Evolutionary conservation across 768 basidiomycete genomes (phyloP).

Genomic region (Cubamyces lactineus): DNA sequence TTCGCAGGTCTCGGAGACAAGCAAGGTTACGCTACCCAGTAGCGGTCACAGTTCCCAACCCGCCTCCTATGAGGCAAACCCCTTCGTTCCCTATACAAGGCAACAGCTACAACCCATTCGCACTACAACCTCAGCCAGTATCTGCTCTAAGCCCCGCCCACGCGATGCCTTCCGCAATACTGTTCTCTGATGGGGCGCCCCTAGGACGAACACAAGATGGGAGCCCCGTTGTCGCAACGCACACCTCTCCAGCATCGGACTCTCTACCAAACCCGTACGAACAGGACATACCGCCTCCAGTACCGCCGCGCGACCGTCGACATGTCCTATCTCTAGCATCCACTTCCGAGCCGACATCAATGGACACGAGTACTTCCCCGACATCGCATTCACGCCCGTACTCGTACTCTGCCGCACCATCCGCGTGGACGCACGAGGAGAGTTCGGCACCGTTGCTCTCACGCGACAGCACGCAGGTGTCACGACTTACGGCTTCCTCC

Average conservation of each 20-base stretch:
- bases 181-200: neutral
- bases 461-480: conserved; percentile 21
- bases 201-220: neutral
- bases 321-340: neutral
- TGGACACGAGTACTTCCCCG: conserved; percentile 3
- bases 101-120: neutral
- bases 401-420: conserved; percentile 14
- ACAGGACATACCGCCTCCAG: conserved; percentile 15
- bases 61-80: conserved; percentile 7
- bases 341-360: neutral
- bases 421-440: conserved; percentile 22
- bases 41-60: neutral
- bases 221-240: conserved; percentile 1
- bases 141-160: neutral
- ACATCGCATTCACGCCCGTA: conserved; percentile 1
- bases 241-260: neutral
- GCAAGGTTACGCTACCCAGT: neutral
- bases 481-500: conserved; percentile 16
- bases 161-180: neutral
- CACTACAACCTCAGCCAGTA: neutral
- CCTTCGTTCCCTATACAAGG: neutral
- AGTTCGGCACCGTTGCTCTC: conserved; percentile 18
- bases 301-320: conserved; percentile 12
- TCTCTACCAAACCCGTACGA: conserved; percentile 24
- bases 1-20: neutral